Base-by-base conservation (phyloP, 177 flowering plant genomes). In the Vitis hybrid region DNA sequence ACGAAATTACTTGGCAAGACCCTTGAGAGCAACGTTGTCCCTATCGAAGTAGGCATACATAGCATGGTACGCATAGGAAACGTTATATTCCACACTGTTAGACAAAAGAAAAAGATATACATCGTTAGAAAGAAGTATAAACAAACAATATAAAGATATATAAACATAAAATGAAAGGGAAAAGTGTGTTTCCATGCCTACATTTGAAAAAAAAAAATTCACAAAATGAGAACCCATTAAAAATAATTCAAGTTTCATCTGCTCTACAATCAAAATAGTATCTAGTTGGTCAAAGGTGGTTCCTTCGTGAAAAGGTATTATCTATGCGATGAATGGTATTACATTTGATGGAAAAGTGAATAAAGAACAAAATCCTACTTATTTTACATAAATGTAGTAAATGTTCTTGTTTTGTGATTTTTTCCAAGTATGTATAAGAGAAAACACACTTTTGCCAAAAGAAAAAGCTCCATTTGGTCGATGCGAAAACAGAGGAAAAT, bases 61-160 rank as follows among this genome's bases (percentile, higher is more conserved):
- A 58, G 98, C 87, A 68, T 93, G 99, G 75, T 94, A 94, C 76
- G 85, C 97, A 70, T 94, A 94, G 0, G 99, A 94, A 2, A 91
- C 91, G 62, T 84, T 90, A 83, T 94, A 94, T 68, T 93, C 99
- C 80, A 94, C 98, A 78, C 99, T 94, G 97, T 12, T 30, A 68
- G 50, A 21, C 66, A 34, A 64, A 59, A 19, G 30, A 64, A 48
- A 12, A 61, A 66, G 10, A 65, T 62, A 10, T 26, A 14, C 10
- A 32, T 13, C 45, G 6, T 40, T 40, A 40, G 45, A 40, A 6
- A 50, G 9, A 63, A 58, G 23, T 34, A 15, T 4, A 4, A 4
- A 48, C 4, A 45, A 70, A 65, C 4, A 50, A 15, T 45, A 56
- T 60, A 71, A 11, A 56, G 5, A 4, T 15, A 65, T 23, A 64